Evolutionary conservation across 345 rosid species (phyloP), one percentile per base, ranked within the genome.

Genomic region (Geranium rotundifolium): DNA sequence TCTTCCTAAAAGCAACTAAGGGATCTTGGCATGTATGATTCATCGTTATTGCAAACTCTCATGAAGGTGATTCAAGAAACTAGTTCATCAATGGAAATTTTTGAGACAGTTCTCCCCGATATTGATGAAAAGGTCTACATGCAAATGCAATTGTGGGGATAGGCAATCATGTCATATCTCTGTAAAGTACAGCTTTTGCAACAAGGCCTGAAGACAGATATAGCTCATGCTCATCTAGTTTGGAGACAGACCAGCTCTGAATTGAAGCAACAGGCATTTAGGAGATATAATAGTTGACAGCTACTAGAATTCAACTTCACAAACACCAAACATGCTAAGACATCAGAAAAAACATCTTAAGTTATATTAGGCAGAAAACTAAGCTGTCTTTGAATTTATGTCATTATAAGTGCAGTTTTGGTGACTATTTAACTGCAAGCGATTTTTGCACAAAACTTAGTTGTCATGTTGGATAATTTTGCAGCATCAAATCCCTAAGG

Each of bases 1-100:
- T 75, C 80, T 75, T 73, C 90, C 73, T 76, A 79, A 70, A 23
- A 74, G 67, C 74, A 78, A 72, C 73, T 58, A 75, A 68, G 60
- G 72, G 77, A 63, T 72, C 75, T 79, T 63, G 76, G 67, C 76
- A 76, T 18, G 64, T 72, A 68, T 73, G 62, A 73, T 74, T 75
- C 65, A 71, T 73, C 71, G 70, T 69, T 57, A 67, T 64, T 68
- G 59, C 41, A 69, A 58, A 66, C 66, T 70, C 76, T 65, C 57
- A 67, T 17, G 52, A 29, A 57, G 49, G 57, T 56, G 29, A 62
- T 19, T 61, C 57, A 55, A 55, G 74, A 68, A 63, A 67, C 63
- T 58, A 63, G 62, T 68, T 71, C 61, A 76, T 71, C 73, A 63
- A 60, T 29, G 55, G 49, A 54, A 57, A 71, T 54, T 60, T 41